These are phyloP conservation scores for Dryadomyces quercus-mongolicae DNA, from an alignment of 2,329 filamentous ascomycete species.

Conservation along the genomic window DNA sequence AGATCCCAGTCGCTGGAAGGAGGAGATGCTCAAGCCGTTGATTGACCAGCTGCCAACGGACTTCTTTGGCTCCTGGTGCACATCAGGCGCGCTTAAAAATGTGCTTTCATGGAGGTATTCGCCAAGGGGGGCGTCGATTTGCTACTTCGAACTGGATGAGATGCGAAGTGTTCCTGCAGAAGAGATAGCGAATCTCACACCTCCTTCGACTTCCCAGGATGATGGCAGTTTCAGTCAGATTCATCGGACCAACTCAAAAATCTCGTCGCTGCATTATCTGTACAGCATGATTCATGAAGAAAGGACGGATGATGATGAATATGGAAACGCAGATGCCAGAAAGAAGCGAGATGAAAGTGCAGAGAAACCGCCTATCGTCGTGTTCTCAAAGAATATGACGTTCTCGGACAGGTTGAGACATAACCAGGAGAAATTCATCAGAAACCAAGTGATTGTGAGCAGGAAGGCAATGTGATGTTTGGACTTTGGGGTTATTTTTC, in stretches of 20 bases:
- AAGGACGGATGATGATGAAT: not conserved
- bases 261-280: not conserved
- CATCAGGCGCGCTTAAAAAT: not conserved
- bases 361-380: too few relatives aligned
- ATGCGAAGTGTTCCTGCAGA: not conserved
- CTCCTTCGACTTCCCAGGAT: not conserved
- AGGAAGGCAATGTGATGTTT: too few relatives aligned
- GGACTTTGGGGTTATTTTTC: too few relatives aligned
- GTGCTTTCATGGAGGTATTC: slow-evolving; percentile 7
- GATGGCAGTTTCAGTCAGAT: not conserved
- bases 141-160: slow-evolving; percentile 7
- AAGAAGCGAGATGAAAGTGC: too few relatives aligned
- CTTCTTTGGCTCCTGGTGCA: slow-evolving; percentile 4
- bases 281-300: not conserved
- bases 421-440: too few relatives aligned
- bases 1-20: not conserved
- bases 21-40: not conserved
- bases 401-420: too few relatives aligned
- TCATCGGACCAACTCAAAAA: not conserved
- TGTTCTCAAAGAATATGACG: too few relatives aligned
- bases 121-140: slow-evolving; percentile 1
- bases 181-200: too few relatives aligned
- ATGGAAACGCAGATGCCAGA: not conserved
- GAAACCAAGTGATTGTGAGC: too few relatives aligned
- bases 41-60: not conserved